Evolutionary conservation across 1,139 yeast species (phyloP), one percentile per base, ranked within the genome.

Genomic region (Meyerozyma carpophila): DNA sequence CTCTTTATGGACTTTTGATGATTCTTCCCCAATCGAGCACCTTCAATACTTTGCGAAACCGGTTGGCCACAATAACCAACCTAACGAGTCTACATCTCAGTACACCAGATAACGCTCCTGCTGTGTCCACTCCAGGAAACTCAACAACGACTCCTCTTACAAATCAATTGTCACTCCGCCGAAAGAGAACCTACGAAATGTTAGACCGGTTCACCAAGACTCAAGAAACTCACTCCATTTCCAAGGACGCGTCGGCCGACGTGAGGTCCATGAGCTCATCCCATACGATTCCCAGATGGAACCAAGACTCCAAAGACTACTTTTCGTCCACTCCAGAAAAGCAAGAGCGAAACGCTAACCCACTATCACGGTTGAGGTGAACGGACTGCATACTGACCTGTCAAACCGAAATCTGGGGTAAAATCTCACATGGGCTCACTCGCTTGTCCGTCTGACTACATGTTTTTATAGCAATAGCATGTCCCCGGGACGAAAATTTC

Each of bases 21-120:
- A 75, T 94, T 5, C 66, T 94, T 43, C 99, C 99, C 0, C 99
- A 94, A 60, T 88, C 97, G 0, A 79, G 89, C n/a, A 96, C 98
- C 0, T 94, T 89, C 62, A 81, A 79, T 20, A 81, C 87, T 0
- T 72, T 94, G 50, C 84, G 84, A 50, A 88, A 85, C 57, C 73
- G 99, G 48, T 72, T 93, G 43, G 78, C 78, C 44, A 73, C 87
- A 5, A 41, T 51, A 36, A 43, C 53, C 1, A 1, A 57, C 65
- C 5, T 57, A 68, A 1, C 60, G 57, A 16, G 60, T 62, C 6
- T 56, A 53, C 39, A 56, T 51, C 18, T 51, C 61, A 51, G 46
- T 27, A 46, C 50, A 14, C 42, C 52, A 1, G 48, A 51, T 14
- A 32, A 48, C 5, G 31, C 41, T 8, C 9, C 42, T 7, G 46